Base-by-base conservation (phyloP, 805 yeast genomes). In the Kodamaea laetipori region DNA sequence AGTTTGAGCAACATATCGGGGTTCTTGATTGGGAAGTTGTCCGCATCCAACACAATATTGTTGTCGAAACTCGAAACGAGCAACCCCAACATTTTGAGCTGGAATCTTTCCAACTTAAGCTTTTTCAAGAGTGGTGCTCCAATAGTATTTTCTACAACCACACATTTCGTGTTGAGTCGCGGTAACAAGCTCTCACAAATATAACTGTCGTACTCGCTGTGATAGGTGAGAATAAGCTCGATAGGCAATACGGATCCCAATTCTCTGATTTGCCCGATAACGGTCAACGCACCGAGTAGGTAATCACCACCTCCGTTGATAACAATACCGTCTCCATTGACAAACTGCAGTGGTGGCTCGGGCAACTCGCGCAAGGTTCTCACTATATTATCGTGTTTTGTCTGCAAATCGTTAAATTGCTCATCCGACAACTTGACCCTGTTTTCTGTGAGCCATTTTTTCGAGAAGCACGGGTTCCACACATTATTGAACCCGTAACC, bases 281-380 rank as follows among this genome's bases (percentile, higher is more conserved):
- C 63, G 8, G 64, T 52, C 25, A 69, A 54, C 5, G 64, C 71
- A 27, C 67, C 54, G 46, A 62, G 66, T 48, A 65, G 60, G 48
- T 63, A 68, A 30, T 49, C 54, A 27, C 56, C 71, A 13, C 73
- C 73, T 7, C 71, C 73, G 31, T 64, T 54, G 48, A 61, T 62
- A n/a, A 68, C 70, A 17, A 68, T 67, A 4, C 74, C 74, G 44
- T 64, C 64, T 11, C 74, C 73, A 43, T 55, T 49, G 64, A 66
- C 60, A 41, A 60, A 65, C 11, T 50, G 49, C 3, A 34, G 12
- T 2, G 64, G 57, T 4, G 68, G 67, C 2, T 48, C 43, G 3
- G 57, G 46, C 18, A 64, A 40, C 4, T 46, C 39, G 28, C 58
- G 54, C 32, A 68, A 48, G 9, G 39, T 39, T 10, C 50, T 43